phyloP scores from a whole-genome alignment of 2,329 filamentous ascomycete genomes.

The Penicillium sp. region DNA sequence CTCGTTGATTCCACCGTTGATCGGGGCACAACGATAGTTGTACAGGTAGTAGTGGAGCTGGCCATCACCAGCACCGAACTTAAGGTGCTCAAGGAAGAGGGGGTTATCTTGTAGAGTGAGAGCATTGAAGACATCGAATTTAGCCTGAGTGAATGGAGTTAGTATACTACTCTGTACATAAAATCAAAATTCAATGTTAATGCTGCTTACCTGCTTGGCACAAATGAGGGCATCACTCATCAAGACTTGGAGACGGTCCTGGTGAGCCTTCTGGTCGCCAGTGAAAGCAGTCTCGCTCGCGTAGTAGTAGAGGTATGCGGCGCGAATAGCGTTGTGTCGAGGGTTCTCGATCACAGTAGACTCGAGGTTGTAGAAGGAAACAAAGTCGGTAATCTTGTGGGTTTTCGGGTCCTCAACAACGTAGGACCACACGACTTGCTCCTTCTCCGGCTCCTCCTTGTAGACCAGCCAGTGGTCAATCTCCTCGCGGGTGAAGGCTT shows the following conservation, averaged over 20 bases:
- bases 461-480: constrained; percentile 86
- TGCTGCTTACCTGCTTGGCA: constrained; percentile 71
- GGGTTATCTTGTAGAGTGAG: constrained; percentile 92
- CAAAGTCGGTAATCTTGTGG: constrained; percentile 90
- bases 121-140: constrained; percentile 97
- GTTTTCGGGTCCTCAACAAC: constrained; percentile 77
- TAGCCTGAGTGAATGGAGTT: constrained; percentile 48
- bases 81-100: constrained; percentile 89
- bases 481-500: constrained; percentile 78
- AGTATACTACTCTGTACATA: neutral
- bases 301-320: constrained; percentile 98
- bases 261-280: constrained; percentile 62
- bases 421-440: constrained; percentile 91
- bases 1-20: constrained; percentile 81
- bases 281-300: constrained; percentile 78
- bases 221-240: constrained; percentile 85
- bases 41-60: constrained; percentile 97
- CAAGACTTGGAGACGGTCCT: constrained; percentile 77
- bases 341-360: constrained; percentile 85
- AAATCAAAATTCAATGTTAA: neutral
- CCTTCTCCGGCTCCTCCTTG: constrained; percentile 64
- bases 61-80: constrained; percentile 92
- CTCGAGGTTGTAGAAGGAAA: constrained; percentile 95
- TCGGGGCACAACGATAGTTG: constrained; percentile 89
- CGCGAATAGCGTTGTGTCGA: constrained; percentile 78